These are phyloP conservation scores for Pythium phragmiticola DNA, from an alignment of 352 stramenopile genomes.

Conservation along the genomic window DNA sequence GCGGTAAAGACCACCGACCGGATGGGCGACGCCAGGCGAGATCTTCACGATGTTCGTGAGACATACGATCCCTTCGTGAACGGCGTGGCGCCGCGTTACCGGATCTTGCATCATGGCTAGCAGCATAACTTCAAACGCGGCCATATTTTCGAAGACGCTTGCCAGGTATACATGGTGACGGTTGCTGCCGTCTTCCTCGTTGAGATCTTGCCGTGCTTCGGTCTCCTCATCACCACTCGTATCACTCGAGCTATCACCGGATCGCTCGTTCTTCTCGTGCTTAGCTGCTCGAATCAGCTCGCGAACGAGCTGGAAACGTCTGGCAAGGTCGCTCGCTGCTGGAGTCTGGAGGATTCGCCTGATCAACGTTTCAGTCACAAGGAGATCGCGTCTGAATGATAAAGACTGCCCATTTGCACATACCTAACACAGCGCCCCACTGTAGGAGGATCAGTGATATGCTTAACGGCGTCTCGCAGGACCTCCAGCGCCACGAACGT, in stretches of 20 bases:
- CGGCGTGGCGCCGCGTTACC: background rate
- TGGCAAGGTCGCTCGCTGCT: background rate
- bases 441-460: background rate
- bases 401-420: background rate
- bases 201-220: background rate
- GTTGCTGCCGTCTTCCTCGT: background rate
- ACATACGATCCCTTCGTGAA: conserved; percentile 11
- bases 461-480: conserved; percentile 17
- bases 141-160: background rate
- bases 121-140: background rate
- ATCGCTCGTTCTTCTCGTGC: background rate
- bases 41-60: conserved; percentile 13
- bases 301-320: conserved; percentile 49
- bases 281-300: conserved; percentile 32
- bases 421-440: background rate
- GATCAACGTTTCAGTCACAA: background rate
- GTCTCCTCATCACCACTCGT: background rate
- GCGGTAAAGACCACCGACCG: background rate
- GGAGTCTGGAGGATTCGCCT: background rate
- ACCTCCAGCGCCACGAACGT: conserved; percentile 44
- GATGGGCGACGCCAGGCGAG: background rate
- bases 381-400: background rate
- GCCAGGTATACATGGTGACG: background rate
- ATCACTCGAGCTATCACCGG: background rate
- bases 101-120: background rate